Percentiles rank a stretch among this genome's conserved stretches.
phyloP scores from a whole-genome alignment of 306 rosid genomes.

The Medicago ruthenica region DNA sequence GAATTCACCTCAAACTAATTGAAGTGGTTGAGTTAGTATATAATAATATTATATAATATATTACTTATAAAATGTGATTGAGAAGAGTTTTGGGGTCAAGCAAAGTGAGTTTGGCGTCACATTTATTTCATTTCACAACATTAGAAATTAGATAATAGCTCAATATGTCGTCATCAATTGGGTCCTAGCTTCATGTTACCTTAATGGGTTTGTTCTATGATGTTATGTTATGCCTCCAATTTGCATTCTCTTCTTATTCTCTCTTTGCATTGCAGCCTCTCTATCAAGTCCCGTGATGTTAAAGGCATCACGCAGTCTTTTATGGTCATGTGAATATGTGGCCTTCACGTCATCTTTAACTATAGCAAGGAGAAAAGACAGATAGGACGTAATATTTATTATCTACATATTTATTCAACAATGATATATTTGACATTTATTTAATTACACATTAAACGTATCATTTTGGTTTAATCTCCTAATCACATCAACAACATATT shows the following conservation, averaged over 20 bases:
- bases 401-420: too few relatives aligned
- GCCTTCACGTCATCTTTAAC: conserved; percentile 18
- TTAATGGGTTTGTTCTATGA: conserved; percentile 45
- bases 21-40: not conserved
- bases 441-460: too few relatives aligned
- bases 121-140: not conserved
- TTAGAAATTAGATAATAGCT: not conserved
- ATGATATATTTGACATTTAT: too few relatives aligned
- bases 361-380: not conserved
- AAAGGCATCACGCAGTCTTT: conserved; percentile 30
- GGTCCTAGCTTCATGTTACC: not conserved
- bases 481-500: too few relatives aligned
- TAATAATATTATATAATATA: too few relatives aligned
- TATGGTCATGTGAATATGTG: not conserved
- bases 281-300: not conserved
- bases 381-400: not conserved
- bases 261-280: too few relatives aligned
- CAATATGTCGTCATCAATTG: not conserved
- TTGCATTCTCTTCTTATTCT: not conserved
- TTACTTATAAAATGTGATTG: too few relatives aligned
- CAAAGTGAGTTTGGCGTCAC: not conserved
- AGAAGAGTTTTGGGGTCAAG: not conserved
- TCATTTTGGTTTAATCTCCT: too few relatives aligned
- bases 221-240: conserved; percentile 16
- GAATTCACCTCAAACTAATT: not conserved